Percentiles rank a stretch among this genome's conserved stretches.
These are phyloP conservation scores for Ilex aquifolium DNA, from an alignment of 257 asterid species.

Conservation along the genomic window DNA sequence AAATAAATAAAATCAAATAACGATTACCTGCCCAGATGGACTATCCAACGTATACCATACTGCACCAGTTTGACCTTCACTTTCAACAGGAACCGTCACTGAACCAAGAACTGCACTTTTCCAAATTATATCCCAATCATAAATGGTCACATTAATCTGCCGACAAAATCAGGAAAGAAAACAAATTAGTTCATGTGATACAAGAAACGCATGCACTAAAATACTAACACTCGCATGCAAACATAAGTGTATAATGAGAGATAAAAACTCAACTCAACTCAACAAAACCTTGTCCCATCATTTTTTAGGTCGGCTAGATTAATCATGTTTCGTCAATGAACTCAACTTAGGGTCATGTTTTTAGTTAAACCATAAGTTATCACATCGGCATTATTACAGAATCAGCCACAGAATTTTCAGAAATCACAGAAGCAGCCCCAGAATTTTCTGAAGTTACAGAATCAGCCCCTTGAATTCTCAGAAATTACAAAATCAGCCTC, in stretches of 20 bases:
- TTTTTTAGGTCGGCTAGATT: too few relatives aligned
- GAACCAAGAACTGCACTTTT: conserved; percentile 91
- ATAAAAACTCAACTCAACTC: too few relatives aligned
- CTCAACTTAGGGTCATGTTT: too few relatives aligned
- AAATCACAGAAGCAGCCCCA: too few relatives aligned
- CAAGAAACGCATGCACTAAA: conserved; percentile 5
- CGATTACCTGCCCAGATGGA: conserved; percentile 79
- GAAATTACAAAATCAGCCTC: too few relatives aligned
- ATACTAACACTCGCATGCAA: conserved; percentile 4
- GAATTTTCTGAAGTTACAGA: too few relatives aligned
- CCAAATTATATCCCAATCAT: conserved; percentile 90
- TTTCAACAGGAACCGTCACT: conserved; percentile 55
- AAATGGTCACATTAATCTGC: conserved; percentile 78
- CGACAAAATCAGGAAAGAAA: conserved; percentile 18
- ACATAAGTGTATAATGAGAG: not conserved
- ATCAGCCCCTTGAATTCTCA: too few relatives aligned
- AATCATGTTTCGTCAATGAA: too few relatives aligned
- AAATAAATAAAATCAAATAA: not conserved
- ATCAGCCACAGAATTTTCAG: too few relatives aligned
- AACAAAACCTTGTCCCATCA: too few relatives aligned
- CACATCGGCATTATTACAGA: too few relatives aligned
- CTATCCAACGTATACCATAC: conserved; percentile 75
- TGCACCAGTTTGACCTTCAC: conserved; percentile 74
- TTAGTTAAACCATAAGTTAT: too few relatives aligned
- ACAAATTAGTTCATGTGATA: conserved; percentile 23